Conservation (phyloP, 2,329 filamentous ascomycete genomes). For the Hyphodiscus sp. region DNA sequence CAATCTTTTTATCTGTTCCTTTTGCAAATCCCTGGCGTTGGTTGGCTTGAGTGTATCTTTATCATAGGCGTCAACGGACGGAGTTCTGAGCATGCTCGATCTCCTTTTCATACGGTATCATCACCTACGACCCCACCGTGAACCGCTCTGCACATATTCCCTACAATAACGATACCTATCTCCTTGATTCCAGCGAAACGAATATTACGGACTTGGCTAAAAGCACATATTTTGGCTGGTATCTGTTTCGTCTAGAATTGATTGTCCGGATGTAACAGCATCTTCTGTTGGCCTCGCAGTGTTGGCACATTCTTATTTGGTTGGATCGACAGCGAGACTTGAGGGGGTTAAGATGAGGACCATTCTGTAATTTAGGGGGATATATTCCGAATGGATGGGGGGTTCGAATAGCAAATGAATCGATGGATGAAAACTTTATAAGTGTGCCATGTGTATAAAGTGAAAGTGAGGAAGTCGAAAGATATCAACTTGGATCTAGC, state of each 20-base stretch:
- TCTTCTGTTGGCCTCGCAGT: neutral
- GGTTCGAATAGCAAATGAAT: conserved; percentile 1
- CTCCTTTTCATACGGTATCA: neutral
- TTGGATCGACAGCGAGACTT: neutral
- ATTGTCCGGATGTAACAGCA: neutral
- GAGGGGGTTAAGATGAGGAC: neutral
- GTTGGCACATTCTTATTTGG: conserved; percentile 8
- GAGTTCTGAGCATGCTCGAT: neutral
- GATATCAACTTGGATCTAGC: no score
- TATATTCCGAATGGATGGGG: conserved; percentile 4
- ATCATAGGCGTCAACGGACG: conserved; percentile 2
- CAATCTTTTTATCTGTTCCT: neutral
- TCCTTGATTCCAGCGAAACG: neutral
- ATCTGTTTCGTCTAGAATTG: conserved; percentile 2
- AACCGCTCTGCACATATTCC: neutral
- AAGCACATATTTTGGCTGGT: neutral
- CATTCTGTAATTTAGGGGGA: conserved; percentile 23
- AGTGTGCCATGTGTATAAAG: neutral
- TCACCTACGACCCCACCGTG: neutral
- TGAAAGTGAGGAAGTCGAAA: neutral
- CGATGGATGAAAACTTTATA: neutral
- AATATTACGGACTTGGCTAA: neutral
- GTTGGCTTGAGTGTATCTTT: neutral
- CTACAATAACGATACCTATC: neutral
- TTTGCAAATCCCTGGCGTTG: conserved; percentile 2